phyloP scores from a whole-genome alignment of 1,139 yeast species.

The Suhomyces anneliseae region DNA sequence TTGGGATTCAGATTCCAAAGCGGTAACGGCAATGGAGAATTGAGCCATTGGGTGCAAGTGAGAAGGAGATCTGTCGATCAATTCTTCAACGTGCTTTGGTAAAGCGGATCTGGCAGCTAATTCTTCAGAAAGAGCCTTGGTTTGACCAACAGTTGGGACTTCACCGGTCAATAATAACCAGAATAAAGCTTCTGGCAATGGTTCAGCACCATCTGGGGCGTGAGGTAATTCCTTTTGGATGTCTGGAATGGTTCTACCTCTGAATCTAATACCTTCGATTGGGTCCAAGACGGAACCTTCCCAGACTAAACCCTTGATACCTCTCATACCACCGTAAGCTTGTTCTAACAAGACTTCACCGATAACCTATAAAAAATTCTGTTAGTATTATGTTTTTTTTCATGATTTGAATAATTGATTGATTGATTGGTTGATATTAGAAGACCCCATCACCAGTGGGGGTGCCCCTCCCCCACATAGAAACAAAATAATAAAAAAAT shows the following conservation, averaged over 20 bases:
- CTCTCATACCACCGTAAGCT: slow-evolving; percentile 99
- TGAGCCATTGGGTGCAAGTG: slow-evolving; percentile 98
- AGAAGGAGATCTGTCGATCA: slow-evolving; percentile 80
- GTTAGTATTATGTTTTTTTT: slow-evolving; percentile 4
- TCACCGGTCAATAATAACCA: slow-evolving; percentile 93
- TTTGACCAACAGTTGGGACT: slow-evolving; percentile 77
- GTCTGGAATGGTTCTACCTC: slow-evolving; percentile 97
- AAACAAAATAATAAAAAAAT: not conserved
- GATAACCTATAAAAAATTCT: slow-evolving; percentile 45
- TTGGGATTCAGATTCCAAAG: slow-evolving; percentile 85
- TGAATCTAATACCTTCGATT: slow-evolving; percentile 96
- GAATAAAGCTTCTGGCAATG: slow-evolving; percentile 88
- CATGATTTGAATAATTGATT: not conserved
- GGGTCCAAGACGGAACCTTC: slow-evolving; percentile 99
- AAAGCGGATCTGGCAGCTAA: slow-evolving; percentile 81
- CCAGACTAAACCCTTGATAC: slow-evolving; percentile 97
- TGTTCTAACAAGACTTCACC: slow-evolving; percentile 95
- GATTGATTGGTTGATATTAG: too few relatives aligned
- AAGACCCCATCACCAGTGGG: not conserved
- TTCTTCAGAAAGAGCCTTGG: slow-evolving; percentile 73
- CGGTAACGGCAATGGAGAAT: slow-evolving; percentile 88
- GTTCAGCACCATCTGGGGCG: slow-evolving; percentile 84
- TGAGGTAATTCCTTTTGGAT: slow-evolving; percentile 90
- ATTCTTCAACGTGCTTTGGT: slow-evolving; percentile 83
- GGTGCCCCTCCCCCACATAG: slow-evolving; percentile 12